Evolutionary conservation across 208 protist genomes (phyloP).

Genomic region (Balamuthia mandrillaris): DNA sequence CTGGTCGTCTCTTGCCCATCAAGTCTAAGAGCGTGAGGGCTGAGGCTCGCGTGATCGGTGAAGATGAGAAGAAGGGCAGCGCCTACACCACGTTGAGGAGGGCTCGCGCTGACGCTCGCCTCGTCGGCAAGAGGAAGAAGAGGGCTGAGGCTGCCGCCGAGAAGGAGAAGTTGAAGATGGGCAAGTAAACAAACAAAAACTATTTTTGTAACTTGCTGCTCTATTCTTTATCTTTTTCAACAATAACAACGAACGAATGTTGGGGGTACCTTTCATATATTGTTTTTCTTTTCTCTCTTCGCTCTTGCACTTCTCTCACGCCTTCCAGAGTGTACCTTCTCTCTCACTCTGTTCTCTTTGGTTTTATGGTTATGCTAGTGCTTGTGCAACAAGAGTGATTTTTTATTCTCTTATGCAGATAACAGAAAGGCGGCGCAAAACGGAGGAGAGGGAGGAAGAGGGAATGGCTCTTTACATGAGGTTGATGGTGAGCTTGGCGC

Average conservation of each 20-base stretch:
- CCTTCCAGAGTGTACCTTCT: no score
- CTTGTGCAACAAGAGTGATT: no score
- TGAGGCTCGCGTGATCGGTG: constrained; percentile 35
- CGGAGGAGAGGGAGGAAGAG: no score
- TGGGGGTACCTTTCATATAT: not conserved
- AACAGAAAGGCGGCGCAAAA: no score
- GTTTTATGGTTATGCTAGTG: no score
- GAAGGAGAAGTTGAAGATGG: constrained; percentile 39
- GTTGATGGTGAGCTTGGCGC: constrained; percentile 1
- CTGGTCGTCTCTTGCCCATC: constrained; percentile 34
- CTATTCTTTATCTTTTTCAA: not conserved
- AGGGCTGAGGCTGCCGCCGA: constrained; percentile 58
- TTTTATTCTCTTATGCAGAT: no score
- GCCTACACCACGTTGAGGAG: constrained; percentile 87
- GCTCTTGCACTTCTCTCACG: no score
- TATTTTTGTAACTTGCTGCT: no score
- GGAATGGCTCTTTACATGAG: no score
- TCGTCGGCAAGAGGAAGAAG: constrained; percentile 83
- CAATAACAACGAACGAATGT: not conserved
- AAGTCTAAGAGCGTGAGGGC: not conserved
- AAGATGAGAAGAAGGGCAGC: constrained; percentile 50
- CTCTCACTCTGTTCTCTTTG: not conserved
- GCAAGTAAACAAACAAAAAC: not conserved
- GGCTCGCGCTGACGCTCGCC: constrained; percentile 84
- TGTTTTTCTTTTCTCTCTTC: not conserved